These are phyloP conservation scores for Globisporangium cystogenes DNA, from an alignment of 352 stramenopile genomes.

Conservation along the genomic window DNA sequence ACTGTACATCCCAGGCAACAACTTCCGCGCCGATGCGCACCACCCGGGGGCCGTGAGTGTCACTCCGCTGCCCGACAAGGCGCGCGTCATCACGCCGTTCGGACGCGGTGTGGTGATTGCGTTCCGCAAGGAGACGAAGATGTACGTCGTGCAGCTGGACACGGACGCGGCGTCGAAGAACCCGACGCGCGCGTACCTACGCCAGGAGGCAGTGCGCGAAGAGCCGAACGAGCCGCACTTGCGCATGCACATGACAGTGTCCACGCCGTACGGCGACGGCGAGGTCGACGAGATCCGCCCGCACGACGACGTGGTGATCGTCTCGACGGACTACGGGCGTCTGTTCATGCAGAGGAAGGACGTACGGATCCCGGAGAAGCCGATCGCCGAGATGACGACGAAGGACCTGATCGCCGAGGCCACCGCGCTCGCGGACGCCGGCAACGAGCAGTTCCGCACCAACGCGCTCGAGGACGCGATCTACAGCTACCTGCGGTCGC, in stretches of 20 bases:
- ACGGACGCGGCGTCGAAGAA: conserved; percentile 50
- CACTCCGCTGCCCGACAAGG: conserved; percentile 66
- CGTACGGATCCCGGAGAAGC: conserved; percentile 55
- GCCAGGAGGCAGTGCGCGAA: conserved; percentile 57
- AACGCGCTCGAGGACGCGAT: conserved; percentile 61
- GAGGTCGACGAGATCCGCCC: conserved; percentile 62
- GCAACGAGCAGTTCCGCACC: conserved; percentile 67
- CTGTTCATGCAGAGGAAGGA: conserved; percentile 84
- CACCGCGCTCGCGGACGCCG: conserved; percentile 54
- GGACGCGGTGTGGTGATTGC: conserved; percentile 63
- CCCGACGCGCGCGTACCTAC: conserved; percentile 64
- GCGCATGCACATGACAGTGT: conserved; percentile 75
- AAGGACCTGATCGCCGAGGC: conserved; percentile 72
- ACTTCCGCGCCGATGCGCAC: conserved; percentile 54
- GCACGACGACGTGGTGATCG: conserved; percentile 57
- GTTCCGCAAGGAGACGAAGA: conserved; percentile 65
- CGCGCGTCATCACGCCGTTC: conserved; percentile 67
- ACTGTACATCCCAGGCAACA: conserved; percentile 74
- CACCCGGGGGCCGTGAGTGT: conserved; percentile 61
- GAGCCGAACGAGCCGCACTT: conserved; percentile 58
- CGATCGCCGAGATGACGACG: conserved; percentile 66
- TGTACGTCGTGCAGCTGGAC: conserved; percentile 81
- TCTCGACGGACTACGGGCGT: conserved; percentile 54
- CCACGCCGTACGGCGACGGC: conserved; percentile 66
- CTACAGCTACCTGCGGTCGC: conserved; percentile 65